Base-by-base conservation (phyloP, 352 stramenopile genomes). In the Globisporangium middletonii region DNA sequence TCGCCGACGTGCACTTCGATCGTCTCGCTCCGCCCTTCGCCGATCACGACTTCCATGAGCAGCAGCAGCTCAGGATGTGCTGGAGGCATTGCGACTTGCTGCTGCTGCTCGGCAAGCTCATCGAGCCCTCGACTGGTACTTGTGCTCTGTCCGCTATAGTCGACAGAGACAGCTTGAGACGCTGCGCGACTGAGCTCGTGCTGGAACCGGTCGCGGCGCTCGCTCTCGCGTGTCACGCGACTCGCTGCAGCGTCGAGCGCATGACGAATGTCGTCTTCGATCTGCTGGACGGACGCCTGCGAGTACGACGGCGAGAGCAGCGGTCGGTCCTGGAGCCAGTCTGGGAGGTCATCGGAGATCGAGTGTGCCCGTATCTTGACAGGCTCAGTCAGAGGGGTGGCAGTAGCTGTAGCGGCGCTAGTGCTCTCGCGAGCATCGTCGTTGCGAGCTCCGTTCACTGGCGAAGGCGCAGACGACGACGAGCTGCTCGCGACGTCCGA, bases 11-110 rank as follows among this genome's bases (percentile, higher is more conserved):
- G 62, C 45, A 93, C 71, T 33, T 89, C 75, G 35, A 93, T 89
- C 7, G 72, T 89, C 55, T 88, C 79, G 47, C 75, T 83, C 19
- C 72, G 67, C 3, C 76, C 83, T 53, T 89, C 70, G 13, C 75
- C 72, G 49, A 92, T 90, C 38, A 91, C 68, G 3, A 93, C 71
- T 33, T 93, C 83, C 73, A 93, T 89, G 44, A 91, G 41, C 12
- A 93, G 48, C 45, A 91, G 60, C 16, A 93, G 65, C 50, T 91
- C 75, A 2, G 61, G 33, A 61, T 46, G 43, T 23, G n/a, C n/a
- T 57, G 33, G 15, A 3, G 27, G 9, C 7, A 18, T 35, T 2
- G 18, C 13, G 45, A 26, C 0, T 50, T 13, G 4, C 45, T 16
- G 19, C 12, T 50, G 16, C 12, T 50, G n/a, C 9, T 46, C 45